These are phyloP conservation scores for Plasmodium berghei DNA, from an alignment of 169 alveolate species.

Conservation along the genomic window DNA sequence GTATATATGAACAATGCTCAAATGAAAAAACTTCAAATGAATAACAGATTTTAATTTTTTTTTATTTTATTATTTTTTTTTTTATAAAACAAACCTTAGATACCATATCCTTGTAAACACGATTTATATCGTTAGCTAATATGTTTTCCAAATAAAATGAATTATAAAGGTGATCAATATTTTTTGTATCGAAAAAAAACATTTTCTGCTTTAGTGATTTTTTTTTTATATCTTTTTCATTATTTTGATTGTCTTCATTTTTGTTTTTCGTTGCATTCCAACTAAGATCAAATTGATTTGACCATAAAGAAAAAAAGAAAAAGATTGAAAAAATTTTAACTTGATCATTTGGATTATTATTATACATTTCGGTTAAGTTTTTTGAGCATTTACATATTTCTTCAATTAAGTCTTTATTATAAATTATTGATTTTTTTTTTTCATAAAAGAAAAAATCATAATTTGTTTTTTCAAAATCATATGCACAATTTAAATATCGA, in stretches of 20 bases:
- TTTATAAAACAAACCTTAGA: conserved; percentile 6
- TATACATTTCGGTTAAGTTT: conserved; percentile 23
- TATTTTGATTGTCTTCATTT: conserved; percentile 1
- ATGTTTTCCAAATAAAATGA: conserved; percentile 43
- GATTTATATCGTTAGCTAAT: conserved; percentile 15
- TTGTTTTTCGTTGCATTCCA: conserved; percentile 69
- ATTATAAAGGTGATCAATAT: conserved; percentile 29
- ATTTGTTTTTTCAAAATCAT: conserved; percentile 66
- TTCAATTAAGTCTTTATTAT: conserved; percentile 30
- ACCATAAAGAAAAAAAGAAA: conserved; percentile 58
- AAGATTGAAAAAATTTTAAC: conserved; percentile 35
- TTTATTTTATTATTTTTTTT: too few species aligned
- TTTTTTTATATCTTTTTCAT: conserved; percentile 59
- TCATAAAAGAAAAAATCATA: conserved; percentile 59
- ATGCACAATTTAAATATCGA: conserved; percentile 47
- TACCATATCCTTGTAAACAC: conserved; percentile 26
- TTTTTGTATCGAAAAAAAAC: conserved; percentile 32
- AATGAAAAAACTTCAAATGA: too few species aligned
- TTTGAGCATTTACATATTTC: conserved; percentile 62
- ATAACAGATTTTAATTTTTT: too few species aligned
- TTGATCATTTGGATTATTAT: conserved; percentile 9
- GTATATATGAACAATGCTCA: background rate
- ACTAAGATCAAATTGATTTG: conserved; percentile 68
- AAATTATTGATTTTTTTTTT: conserved; percentile 47
- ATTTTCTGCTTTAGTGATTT: conserved; percentile 37